Conservation (phyloP, 1,139 yeast genomes). For the Taphrina pruni region DNA sequence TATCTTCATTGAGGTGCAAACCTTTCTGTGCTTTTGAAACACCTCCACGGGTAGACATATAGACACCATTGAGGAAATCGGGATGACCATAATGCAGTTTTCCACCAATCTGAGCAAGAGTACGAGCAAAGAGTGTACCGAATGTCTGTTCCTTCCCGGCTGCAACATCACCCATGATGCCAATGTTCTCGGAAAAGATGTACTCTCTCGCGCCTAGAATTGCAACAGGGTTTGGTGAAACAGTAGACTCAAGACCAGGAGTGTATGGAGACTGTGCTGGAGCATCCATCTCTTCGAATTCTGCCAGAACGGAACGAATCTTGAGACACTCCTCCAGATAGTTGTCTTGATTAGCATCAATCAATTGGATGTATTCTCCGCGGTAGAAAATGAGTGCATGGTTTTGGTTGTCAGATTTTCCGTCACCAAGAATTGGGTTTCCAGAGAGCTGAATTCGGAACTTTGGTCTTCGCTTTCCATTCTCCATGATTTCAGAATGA, state of each 20-base stretch:
- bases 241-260: constrained; percentile 54
- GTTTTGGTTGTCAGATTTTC: constrained; percentile 98
- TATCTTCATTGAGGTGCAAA: constrained; percentile 97
- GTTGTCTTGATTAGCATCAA: constrained; percentile 99
- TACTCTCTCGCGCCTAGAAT: constrained; percentile 99
- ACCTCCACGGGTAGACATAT: constrained; percentile 99
- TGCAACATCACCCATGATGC: constrained; percentile 99
- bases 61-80: constrained; percentile 93
- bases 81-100: constrained; percentile 99
- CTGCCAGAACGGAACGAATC: constrained; percentile 96
- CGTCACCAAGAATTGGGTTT: constrained; percentile 98
- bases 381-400: constrained; percentile 96
- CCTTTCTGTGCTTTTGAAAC: constrained; percentile 99
- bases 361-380: constrained; percentile 97
- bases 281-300: constrained; percentile 91
- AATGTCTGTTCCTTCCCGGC: constrained; percentile 99
- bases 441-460: constrained; percentile 97
- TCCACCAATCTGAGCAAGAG: constrained; percentile 98
- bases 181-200: constrained; percentile 97
- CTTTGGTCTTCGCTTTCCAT: constrained; percentile 98
- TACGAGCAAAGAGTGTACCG: constrained; percentile 97
- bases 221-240: constrained; percentile 77
- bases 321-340: constrained; percentile 97
- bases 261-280: constrained; percentile 59
- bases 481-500: constrained; percentile 95